Evolutionary conservation across 345 rosid species (phyloP).

Genomic region (Hypericum androsaemum): DNA sequence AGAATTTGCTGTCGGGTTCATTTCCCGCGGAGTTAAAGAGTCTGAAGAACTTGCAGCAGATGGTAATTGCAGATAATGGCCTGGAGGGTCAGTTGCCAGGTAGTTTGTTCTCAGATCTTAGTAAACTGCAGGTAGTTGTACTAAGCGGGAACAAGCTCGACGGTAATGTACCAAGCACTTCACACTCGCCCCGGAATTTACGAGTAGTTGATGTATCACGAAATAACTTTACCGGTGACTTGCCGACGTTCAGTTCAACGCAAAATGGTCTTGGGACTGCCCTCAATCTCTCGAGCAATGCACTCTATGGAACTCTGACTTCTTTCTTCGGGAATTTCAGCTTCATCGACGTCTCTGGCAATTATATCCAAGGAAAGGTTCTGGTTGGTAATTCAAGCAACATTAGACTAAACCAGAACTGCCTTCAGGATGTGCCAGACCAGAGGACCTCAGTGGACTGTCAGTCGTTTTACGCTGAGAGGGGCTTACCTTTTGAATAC

Average conservation of each 20-base stretch:
- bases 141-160: constrained; percentile 32
- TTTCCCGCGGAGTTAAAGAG: constrained; percentile 12
- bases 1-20: constrained; percentile 18
- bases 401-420: constrained; percentile 11
- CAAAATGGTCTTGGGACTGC: constrained; percentile 1
- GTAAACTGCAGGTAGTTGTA: constrained; percentile 28
- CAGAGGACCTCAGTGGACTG: constrained; percentile 19
- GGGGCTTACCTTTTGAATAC: constrained; percentile 12
- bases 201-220: constrained; percentile 17
- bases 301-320: constrained; percentile 17
- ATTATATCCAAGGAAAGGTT: constrained; percentile 22
- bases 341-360: constrained; percentile 17
- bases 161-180: constrained; percentile 14
- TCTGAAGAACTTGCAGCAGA: constrained; percentile 12
- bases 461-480: constrained; percentile 13
- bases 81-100: constrained; percentile 27
- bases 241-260: constrained; percentile 8
- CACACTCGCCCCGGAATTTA: constrained; percentile 8
- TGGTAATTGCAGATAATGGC: constrained; percentile 12
- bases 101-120: constrained; percentile 32
- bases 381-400: constrained; percentile 1
- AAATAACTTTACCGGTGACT: constrained; percentile 15
- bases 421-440: constrained; percentile 8
- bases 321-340: constrained; percentile 2
- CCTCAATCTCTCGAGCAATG: constrained; percentile 19